Conservation (phyloP, 75 land plant species). For the Picea glauca region DNA sequence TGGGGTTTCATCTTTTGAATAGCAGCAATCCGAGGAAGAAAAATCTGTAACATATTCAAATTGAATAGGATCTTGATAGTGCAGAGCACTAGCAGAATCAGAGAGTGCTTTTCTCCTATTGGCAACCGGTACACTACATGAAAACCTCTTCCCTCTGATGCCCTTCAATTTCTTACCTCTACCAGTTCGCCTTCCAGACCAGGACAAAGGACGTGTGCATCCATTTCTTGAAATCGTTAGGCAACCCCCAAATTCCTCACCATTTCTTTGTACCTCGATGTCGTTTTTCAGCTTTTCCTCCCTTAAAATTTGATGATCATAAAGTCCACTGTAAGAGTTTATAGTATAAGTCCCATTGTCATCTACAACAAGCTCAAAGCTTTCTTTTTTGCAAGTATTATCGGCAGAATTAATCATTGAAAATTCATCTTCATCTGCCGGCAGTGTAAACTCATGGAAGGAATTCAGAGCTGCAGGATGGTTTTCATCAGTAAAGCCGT, state of each 20-base stretch:
- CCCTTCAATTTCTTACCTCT: not conserved
- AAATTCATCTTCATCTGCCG: not conserved
- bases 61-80: not conserved
- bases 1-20: not conserved
- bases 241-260: not conserved
- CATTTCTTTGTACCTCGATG: not conserved
- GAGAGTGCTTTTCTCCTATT: not conserved
- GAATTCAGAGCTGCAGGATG: not conserved
- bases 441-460: not conserved
- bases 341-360: constrained; percentile 1
- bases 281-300: constrained; percentile 3
- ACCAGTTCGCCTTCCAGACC: constrained; percentile 1
- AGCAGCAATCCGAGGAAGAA: not conserved
- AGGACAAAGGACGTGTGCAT: constrained; percentile 10
- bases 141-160: not conserved
- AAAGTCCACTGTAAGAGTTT: not conserved
- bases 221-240: constrained; percentile 14
- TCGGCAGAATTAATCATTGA: not conserved
- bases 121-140: not conserved
- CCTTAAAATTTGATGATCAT: not conserved
- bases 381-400: not conserved
- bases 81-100: not conserved
- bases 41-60: constrained; percentile 6
- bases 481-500: not conserved
- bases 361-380: constrained; percentile 1